Evolutionary conservation across 495 filamentous ascomycete species (phyloP).

Genomic region (Hyaloscypha bicolor): DNA sequence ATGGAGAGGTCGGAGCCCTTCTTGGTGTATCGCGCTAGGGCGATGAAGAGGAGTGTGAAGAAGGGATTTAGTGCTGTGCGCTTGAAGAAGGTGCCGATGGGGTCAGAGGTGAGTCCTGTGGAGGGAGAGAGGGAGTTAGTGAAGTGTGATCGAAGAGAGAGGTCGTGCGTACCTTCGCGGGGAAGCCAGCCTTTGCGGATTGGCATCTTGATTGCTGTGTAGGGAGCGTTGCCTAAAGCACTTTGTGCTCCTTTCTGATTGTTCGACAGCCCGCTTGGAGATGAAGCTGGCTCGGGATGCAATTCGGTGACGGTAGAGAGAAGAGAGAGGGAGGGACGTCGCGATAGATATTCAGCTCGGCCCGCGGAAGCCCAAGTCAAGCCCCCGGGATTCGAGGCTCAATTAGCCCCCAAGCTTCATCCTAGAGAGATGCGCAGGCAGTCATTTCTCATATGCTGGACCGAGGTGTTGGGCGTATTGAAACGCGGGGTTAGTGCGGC

Average conservation of each 20-base stretch:
- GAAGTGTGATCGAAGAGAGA: neutral
- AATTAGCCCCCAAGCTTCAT: neutral
- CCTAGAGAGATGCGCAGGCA: neutral
- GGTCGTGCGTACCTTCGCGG: constrained; percentile 39
- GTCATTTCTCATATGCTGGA: neutral
- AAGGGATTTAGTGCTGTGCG: constrained; percentile 61
- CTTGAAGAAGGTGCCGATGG: constrained; percentile 54
- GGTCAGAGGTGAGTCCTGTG: constrained; percentile 64
- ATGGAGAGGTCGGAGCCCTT: constrained; percentile 54
- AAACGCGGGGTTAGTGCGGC: constrained; percentile 1
- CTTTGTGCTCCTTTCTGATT: neutral
- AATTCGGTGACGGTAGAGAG: neutral
- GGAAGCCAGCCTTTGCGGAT: constrained; percentile 50
- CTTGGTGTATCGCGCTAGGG: constrained; percentile 60
- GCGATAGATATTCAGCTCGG: neutral
- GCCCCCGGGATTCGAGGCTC: neutral
- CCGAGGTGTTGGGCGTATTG: neutral
- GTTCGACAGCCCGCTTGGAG: too few species aligned
- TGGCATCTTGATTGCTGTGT: constrained; percentile 40
- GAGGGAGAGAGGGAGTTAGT: constrained; percentile 4
- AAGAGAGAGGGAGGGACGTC: neutral
- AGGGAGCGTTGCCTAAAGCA: neutral
- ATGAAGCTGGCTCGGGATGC: neutral
- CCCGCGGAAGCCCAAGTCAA: neutral
- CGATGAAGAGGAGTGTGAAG: constrained; percentile 59